Evolutionary conservation across 257 asterid species (phyloP).

Genomic region (Fraxinus americana): DNA sequence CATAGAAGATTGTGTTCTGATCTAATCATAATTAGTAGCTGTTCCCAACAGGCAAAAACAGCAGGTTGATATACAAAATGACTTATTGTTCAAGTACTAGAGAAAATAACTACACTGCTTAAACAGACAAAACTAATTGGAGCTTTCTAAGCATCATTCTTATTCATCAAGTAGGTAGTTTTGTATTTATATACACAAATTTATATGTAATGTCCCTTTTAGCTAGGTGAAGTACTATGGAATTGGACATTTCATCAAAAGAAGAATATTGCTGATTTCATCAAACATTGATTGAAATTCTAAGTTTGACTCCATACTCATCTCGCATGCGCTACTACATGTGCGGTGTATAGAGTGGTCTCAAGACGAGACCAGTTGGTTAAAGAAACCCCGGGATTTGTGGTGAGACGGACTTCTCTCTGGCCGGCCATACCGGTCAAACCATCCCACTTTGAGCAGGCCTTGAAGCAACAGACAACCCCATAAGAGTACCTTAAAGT

Average conservation of each 20-base stretch:
- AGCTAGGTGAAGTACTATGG: slow-evolving; percentile 15
- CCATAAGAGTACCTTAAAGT: slow-evolving; percentile 3
- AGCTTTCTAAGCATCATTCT: slow-evolving; percentile 16
- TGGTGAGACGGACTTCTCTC: not conserved
- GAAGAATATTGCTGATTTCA: slow-evolving; percentile 22
- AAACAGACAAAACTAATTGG: slow-evolving; percentile 19
- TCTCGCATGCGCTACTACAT: not conserved
- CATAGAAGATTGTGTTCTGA: not conserved
- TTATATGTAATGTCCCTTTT: not conserved
- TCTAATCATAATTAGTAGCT: not conserved
- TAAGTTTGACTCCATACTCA: not conserved
- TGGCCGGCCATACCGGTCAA: not conserved
- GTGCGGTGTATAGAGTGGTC: not conserved
- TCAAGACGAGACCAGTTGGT: not conserved
- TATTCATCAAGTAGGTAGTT: slow-evolving; percentile 40
- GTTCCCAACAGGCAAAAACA: not conserved
- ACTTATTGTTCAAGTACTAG: not conserved
- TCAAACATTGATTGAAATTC: not conserved
- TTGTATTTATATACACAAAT: slow-evolving; percentile 30
- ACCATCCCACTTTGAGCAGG: slow-evolving; percentile 20
- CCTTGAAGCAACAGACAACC: slow-evolving; percentile 18
- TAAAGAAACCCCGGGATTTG: no score
- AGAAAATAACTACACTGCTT: slow-evolving; percentile 18
- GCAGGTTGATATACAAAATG: not conserved
- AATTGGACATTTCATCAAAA: slow-evolving; percentile 19